phyloP scores from a whole-genome alignment of 1,284 basidiomycete species.

The Bondarzewia mesenterica region DNA sequence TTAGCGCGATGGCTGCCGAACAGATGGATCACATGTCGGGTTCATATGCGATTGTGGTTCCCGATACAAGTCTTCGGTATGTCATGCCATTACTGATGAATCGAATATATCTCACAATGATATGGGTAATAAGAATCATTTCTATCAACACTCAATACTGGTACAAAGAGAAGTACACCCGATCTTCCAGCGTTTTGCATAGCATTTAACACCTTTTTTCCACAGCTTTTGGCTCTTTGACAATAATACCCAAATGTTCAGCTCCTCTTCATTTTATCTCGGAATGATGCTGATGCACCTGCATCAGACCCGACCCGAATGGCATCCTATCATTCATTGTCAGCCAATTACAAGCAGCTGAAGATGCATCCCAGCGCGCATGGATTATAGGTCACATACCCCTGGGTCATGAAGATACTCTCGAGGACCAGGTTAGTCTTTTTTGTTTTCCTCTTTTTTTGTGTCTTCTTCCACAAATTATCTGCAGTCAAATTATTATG shows the following conservation, averaged over 20 bases:
- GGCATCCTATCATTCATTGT: constrained; percentile 26
- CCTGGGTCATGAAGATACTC: constrained; percentile 15
- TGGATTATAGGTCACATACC: constrained; percentile 21
- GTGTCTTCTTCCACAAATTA: not conserved
- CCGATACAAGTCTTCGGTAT: constrained; percentile 3
- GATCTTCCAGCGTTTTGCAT: not conserved
- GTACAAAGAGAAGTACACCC: constrained; percentile 6
- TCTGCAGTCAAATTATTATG: constrained; percentile 43
- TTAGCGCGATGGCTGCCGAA: not conserved
- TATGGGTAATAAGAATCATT: not conserved
- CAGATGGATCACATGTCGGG: constrained; percentile 3
- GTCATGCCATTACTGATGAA: no score
- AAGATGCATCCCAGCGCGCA: constrained; percentile 19
- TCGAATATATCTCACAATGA: no score
- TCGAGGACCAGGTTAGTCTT: constrained; percentile 1
- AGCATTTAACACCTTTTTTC: not conserved
- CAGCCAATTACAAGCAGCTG: constrained; percentile 22
- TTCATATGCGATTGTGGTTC: constrained; percentile 3
- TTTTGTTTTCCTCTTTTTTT: no score
- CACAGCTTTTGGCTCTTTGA: constrained; percentile 9
- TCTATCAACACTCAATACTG: constrained; percentile 8
- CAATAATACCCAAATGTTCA: not conserved
- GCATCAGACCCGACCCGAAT: constrained; percentile 4
- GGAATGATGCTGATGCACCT: not conserved
- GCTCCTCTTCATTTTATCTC: not conserved